Evolutionary conservation across 257 asterid species (phyloP), one percentile per base, ranked within the genome.

Genomic region (Nicotiana knightiana): DNA sequence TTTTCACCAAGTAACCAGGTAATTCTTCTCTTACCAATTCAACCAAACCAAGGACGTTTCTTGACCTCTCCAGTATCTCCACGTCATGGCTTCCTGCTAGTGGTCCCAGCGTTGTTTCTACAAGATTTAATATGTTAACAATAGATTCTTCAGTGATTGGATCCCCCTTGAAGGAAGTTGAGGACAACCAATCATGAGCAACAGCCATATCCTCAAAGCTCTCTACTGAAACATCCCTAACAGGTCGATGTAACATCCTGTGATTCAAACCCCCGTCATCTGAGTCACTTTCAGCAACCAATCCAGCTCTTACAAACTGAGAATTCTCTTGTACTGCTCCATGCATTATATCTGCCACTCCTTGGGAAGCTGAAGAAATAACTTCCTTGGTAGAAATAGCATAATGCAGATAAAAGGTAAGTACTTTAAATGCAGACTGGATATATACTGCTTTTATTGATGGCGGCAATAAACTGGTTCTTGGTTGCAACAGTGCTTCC

Each of bases 401-500:
- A 15, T 86, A 88, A 83, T 83, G 82, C 35, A 90, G 67, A 90
- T 91, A 91, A 81, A 94, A 96, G 32, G 92, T 83, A 85, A 94
- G 80, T 18, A 91, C 97, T 88, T 96, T 96, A 81, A 96, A 85
- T 21, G 93, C 93, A 79, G 99, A 90, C 24, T 94, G 97, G 76
- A 94, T 88, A 87, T 96, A 96, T 57, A 96, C 90, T 18, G 93
- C 93, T 90, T 93, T 92, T 63, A 93, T 89, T 66, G 91, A 86
- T 55, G 98, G 90, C 65, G 95, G 84, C 81, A 94, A 93, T 67
- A 96, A 91, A 89, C 88, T 84, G 77, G 97, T 93, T 58, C 96
- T 89, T 76, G 98, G 99, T 86, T 96, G 99, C 71, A 93, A 65
- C 61, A 96, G 89, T 65, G 99, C 97, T 83, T 96, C 99, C 91